phyloP scores from a whole-genome alignment of 225 moss, liverwort and hornwort genomes.

The Bryum argenteum region DNA sequence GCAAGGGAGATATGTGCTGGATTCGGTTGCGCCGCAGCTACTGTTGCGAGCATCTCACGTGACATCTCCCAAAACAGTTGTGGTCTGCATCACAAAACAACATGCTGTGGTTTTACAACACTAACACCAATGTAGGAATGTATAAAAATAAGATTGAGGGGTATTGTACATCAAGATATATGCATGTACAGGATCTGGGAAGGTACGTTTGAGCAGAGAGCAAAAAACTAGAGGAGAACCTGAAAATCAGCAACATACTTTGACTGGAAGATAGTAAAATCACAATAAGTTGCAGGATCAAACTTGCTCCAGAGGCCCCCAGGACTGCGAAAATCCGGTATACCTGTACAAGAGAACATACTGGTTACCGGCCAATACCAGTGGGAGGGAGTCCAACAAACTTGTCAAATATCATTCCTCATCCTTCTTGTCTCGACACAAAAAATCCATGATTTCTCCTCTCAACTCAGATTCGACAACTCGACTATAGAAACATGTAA shows the following conservation, averaged over 20 bases:
- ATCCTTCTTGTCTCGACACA: not conserved
- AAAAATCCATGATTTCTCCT: not conserved
- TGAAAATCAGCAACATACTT: conserved; percentile 39
- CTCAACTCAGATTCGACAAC: not conserved
- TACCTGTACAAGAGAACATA: conserved; percentile 34
- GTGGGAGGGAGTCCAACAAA: not conserved
- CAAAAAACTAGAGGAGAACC: conserved; percentile 15
- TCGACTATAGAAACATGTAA: not conserved
- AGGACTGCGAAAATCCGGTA: conserved; percentile 57
- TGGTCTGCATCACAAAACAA: conserved; percentile 35
- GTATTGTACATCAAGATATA: not conserved
- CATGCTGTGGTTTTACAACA: conserved; percentile 11
- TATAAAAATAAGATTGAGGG: not conserved
- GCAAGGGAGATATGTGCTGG: conserved; percentile 46
- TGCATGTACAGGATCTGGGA: conserved; percentile 13
- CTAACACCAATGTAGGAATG: not conserved
- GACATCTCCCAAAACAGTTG: conserved; percentile 58
- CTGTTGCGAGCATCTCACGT: conserved; percentile 39
- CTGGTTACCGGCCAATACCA: not conserved
- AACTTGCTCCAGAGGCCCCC: conserved; percentile 59
- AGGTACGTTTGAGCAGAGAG: conserved; percentile 5
- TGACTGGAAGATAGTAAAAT: conserved; percentile 39
- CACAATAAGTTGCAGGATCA: conserved; percentile 46
- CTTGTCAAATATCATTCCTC: not conserved
- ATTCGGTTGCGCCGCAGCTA: conserved; percentile 44